A percentile compares a stretch with the other conserved stretches of the same genome.
Evolutionary conservation across 108 stramenopile species (phyloP).

Genomic region (Mediolabrus comicus): DNA sequence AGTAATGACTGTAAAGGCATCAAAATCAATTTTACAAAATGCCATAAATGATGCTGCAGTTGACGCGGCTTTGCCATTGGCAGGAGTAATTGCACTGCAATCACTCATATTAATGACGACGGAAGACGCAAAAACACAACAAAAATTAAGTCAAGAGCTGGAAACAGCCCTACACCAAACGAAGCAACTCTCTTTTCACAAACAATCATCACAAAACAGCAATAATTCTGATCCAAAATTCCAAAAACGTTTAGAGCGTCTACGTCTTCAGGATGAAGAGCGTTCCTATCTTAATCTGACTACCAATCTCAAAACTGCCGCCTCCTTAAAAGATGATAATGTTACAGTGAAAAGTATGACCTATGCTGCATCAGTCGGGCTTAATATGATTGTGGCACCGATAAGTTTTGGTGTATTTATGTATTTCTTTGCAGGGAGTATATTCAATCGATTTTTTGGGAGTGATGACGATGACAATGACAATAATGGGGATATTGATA

Average conservation of each 20-base stretch:
- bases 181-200: not conserved
- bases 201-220: not conserved
- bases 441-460: conserved; percentile 57
- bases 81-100: conserved; percentile 4
- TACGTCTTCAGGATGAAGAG: conserved; percentile 64
- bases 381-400: conserved; percentile 89
- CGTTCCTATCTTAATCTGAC: conserved; percentile 58
- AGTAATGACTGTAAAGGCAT: not conserved
- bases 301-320: conserved; percentile 46
- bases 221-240: conserved; percentile 3
- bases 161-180: conserved; percentile 2
- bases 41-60: not conserved
- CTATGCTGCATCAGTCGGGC: conserved; percentile 77
- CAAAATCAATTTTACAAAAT: not conserved
- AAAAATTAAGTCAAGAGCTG: not conserved
- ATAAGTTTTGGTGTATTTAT: conserved; percentile 82
- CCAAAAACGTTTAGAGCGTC: conserved; percentile 55
- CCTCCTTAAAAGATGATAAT: conserved; percentile 55
- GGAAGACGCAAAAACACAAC: not conserved
- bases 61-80: not conserved
- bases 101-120: conserved; percentile 3
- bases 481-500: conserved; percentile 37
- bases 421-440: conserved; percentile 75
- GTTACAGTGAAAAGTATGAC: conserved; percentile 76
- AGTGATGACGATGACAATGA: not conserved